Evolutionary conservation across 768 basidiomycete genomes (phyloP).

Genomic region (Mycena latifolia): DNA sequence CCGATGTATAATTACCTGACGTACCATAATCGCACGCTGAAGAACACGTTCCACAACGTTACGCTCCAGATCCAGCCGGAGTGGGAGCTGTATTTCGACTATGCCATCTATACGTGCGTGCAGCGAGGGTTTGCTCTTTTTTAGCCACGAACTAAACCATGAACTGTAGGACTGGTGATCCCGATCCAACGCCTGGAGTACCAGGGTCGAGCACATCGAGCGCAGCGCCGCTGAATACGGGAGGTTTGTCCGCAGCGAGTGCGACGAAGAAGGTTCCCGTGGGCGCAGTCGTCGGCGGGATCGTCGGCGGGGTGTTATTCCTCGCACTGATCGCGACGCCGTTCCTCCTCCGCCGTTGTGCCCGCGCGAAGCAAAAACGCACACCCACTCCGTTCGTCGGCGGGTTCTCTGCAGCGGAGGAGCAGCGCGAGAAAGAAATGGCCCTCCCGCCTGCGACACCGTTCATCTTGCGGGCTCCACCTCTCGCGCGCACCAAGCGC

Average conservation of each 20-base stretch:
- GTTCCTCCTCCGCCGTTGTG: neutral
- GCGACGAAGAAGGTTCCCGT: neutral
- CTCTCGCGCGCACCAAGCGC: too few species aligned
- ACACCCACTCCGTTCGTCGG: neutral
- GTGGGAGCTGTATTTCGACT: conserved; percentile 20
- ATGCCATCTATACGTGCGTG: conserved; percentile 19
- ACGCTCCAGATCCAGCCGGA: conserved; percentile 10
- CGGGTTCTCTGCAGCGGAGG: too few species aligned
- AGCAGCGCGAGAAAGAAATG: too few species aligned
- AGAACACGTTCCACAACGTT: neutral
- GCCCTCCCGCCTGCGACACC: too few species aligned
- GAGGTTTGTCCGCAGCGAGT: neutral
- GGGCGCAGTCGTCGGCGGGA: conserved; percentile 3
- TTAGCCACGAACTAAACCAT: too few species aligned
- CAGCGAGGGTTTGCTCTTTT: neutral
- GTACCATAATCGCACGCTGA: neutral
- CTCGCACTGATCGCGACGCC: neutral
- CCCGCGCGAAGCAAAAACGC: neutral
- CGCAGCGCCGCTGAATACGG: too few species aligned
- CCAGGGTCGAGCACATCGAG: too few species aligned
- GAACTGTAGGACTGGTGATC: neutral
- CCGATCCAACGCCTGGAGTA: neutral
- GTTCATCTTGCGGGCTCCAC: too few species aligned
- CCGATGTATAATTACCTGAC: conserved; percentile 2
- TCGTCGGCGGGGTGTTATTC: conserved; percentile 7